Evolutionary conservation across 805 yeast genomes (phyloP), one percentile per base, ranked within the genome.

Genomic region (Saccharomyces kudriavzevii): DNA sequence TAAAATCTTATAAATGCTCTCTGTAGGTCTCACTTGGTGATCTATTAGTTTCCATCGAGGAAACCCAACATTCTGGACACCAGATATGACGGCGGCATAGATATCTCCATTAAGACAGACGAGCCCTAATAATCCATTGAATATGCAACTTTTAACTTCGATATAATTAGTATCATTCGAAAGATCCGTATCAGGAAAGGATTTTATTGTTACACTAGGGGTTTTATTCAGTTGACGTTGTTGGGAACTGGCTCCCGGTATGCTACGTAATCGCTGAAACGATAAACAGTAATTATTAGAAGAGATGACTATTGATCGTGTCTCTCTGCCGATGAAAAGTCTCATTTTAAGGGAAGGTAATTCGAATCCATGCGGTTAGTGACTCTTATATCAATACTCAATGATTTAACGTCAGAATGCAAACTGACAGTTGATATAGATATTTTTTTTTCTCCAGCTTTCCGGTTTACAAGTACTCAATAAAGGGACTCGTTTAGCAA

Each of bases 251-350:
- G 58, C 59, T 17, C 59, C 35, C 6, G 57, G 52, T 27, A 51
- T 49, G 27, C 54, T 59, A n/a, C 56, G 54, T n/a, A 56, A 31
- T 47, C 63, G 54, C 75, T 84, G 74, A 49, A 89, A 74, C 2
- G 84, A 73, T 55, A 89, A 73, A 1, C 84, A 87, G 64, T 74
- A 78, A 27, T 77, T 78, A 47, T 77, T 76, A 22, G 85, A 78
- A 2, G 82, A 79, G 2, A 89, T 72, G 1, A 88, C 85, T 54
- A 88, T 73, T 10, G 91, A 78, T 52, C 96, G 74, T 1, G 94
- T 92, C 31, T 74, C 67, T 53, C 77, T 79, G 53, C 85, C 81
- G 51, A 86, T 74, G 67, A 75, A 82, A 11, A 87, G 76, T 66
- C 73, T 78, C 90, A 87, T 87, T 28, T 25, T 49, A 29, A 17